Evolutionary conservation across 2,329 filamentous ascomycete genomes (phyloP), one percentile per base, ranked within the genome.

Genomic region (Penicillium sp.): DNA sequence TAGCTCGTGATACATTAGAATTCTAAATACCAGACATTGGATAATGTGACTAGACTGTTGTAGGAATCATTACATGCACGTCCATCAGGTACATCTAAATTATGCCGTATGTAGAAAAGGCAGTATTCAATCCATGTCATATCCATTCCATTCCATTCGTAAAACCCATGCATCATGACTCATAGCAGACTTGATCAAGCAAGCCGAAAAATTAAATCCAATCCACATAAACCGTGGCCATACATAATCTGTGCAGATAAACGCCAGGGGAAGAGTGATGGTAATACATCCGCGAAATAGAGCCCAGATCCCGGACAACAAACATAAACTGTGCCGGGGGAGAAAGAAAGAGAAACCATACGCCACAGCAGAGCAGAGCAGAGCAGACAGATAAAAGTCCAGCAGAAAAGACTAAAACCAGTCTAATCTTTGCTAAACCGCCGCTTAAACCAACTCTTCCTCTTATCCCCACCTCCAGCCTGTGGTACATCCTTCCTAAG

Each of bases 361-460:
- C n/a, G n/a, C n/a, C n/a, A n/a, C n/a, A n/a, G n/a, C n/a, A n/a
- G n/a, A n/a, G n/a, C n/a, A n/a, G n/a, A n/a, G n/a, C n/a, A 15
- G 7, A 34, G 21, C 26, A 12, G 17, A 26, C 7, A 3, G 23
- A 33, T 4, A 13, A 30, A 18, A 44, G 9, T n/a, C 40, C 10
- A n/a, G 24, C 5, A 21, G 13, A 12, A 29, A 12, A 27, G 24
- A 43, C 7, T 3, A 9, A 44, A 9, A 20, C 23, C 39, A 33
- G 4, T 39, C 49, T 62, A 70, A 40, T 62, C 60, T 49, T 77
- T 73, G 80, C 91, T 94, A 72, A 96, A 94, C 49, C 86, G 82
- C 63, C 86, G 84, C 67, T 89, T 85, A 65, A 97, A 86, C 91
- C 92, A 96, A 69, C 91, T 94, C 81, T 91, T 92, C 59, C 89